A percentile compares a stretch with the other conserved stretches of the same genome.
Evolutionary conservation across 495 filamentous ascomycete species (phyloP).

Genomic region (Beverwykella pulmonaria): DNA sequence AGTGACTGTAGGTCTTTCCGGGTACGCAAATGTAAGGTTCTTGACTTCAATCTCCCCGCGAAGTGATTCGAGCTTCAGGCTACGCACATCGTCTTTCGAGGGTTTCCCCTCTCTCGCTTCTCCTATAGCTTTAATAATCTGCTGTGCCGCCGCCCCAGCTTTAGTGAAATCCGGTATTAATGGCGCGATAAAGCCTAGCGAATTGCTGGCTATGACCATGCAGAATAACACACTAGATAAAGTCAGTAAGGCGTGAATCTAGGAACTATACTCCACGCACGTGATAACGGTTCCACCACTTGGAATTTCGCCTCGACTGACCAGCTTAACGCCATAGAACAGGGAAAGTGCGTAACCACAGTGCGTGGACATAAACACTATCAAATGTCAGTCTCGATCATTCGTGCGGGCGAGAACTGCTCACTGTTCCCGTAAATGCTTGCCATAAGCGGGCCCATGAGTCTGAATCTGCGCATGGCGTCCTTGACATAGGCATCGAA

Average conservation of each 20-base stretch:
- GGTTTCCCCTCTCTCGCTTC: background rate
- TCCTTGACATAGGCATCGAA: constrained; percentile 2
- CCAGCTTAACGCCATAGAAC: constrained; percentile 22
- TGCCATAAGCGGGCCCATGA: constrained; percentile 14
- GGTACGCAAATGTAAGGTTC: constrained; percentile 41
- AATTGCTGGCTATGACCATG: constrained; percentile 32
- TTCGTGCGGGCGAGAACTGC: background rate
- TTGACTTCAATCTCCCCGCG: constrained; percentile 38
- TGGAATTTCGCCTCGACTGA: constrained; percentile 11
- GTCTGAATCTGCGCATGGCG: background rate
- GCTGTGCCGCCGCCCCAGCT: constrained; percentile 30
- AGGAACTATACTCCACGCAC: background rate
- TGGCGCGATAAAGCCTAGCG: constrained; percentile 34
- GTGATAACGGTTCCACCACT: constrained; percentile 11
- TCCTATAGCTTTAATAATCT: constrained; percentile 34
- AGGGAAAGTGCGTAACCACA: constrained; percentile 20
- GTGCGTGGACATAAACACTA: constrained; percentile 20
- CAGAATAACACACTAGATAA: constrained; percentile 33
- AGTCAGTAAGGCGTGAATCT: background rate
- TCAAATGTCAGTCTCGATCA: background rate
- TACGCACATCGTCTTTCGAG: background rate
- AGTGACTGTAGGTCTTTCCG: constrained; percentile 30
- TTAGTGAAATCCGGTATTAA: constrained; percentile 34
- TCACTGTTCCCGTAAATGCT: constrained; percentile 24
- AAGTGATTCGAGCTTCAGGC: background rate